These are phyloP conservation scores for Mycena galopus DNA, from an alignment of 768 basidiomycete species.

Conservation along the genomic window DNA sequence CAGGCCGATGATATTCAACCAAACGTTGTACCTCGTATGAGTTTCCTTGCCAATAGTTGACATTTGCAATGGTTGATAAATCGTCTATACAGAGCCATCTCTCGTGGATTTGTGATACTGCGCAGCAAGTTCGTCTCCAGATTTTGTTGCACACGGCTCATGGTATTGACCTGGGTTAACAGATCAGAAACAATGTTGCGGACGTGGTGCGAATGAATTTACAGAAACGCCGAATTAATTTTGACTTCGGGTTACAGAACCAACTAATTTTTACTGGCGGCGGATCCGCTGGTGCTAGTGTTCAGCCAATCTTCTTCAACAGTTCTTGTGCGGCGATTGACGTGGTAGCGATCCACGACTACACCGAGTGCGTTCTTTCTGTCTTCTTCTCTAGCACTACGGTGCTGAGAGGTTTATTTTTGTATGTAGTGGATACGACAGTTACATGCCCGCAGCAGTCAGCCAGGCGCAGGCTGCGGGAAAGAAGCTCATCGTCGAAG, in stretches of 20 bases:
- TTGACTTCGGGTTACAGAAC: slow-evolving; percentile 6
- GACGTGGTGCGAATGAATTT: slow-evolving; percentile 9
- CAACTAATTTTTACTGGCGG: slow-evolving; percentile 44
- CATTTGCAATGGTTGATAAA: neutral
- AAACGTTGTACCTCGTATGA: slow-evolving; percentile 29
- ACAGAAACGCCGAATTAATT: neutral
- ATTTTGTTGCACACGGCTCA: no score
- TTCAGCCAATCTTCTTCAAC: slow-evolving; percentile 40
- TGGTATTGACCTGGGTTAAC: no score
- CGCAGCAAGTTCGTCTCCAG: slow-evolving; percentile 33
- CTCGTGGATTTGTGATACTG: slow-evolving; percentile 38
- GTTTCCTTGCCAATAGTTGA: neutral
- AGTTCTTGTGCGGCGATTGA: slow-evolving; percentile 45
- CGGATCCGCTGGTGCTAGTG: slow-evolving; percentile 37
- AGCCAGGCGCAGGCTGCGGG: slow-evolving; percentile 47
- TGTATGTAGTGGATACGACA: neutral
- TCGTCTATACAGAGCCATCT: slow-evolving; percentile 17
- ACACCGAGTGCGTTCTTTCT: slow-evolving; percentile 41
- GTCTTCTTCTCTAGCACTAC: slow-evolving; percentile 16
- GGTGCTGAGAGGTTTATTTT: slow-evolving; percentile 1
- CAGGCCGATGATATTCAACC: slow-evolving; percentile 44
- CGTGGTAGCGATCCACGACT: slow-evolving; percentile 53
- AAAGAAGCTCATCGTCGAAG: slow-evolving; percentile 53
- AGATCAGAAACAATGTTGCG: slow-evolving; percentile 42
- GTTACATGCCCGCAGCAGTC: slow-evolving; percentile 36